Evolutionary conservation across 2,329 filamentous ascomycete genomes (phyloP).

Genomic region (Ramularia endophylla): DNA sequence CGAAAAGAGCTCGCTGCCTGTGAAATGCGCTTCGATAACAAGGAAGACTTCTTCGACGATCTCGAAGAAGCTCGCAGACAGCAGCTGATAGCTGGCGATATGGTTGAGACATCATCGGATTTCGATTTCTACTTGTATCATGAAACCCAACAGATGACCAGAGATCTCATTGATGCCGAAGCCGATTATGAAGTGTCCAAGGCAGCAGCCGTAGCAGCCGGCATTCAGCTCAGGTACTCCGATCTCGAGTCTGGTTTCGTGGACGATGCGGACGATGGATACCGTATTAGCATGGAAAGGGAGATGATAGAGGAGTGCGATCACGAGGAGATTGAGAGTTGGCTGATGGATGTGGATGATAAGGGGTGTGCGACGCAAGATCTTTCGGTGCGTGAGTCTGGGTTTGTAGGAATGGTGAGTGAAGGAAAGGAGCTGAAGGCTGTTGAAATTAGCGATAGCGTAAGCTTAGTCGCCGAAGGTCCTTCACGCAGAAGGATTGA

Average conservation of each 20-base stretch:
- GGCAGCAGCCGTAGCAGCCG: constrained; percentile 6
- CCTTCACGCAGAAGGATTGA: constrained; percentile 14
- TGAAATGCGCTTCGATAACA: too few relatives aligned
- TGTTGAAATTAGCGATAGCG: constrained; percentile 18
- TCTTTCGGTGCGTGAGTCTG: background rate
- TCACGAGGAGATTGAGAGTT: background rate
- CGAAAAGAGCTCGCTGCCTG: too few relatives aligned
- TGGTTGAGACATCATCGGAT: too few relatives aligned
- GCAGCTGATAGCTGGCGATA: too few relatives aligned
- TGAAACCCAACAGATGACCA: constrained; percentile 11
- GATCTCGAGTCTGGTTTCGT: constrained; percentile 13
- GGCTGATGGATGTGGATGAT: constrained; percentile 6
- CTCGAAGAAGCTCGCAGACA: too few relatives aligned
- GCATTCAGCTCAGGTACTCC: constrained; percentile 4
- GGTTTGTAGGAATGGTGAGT: constrained; percentile 1
- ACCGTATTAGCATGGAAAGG: constrained; percentile 7
- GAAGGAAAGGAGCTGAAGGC: constrained; percentile 1
- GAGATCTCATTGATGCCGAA: constrained; percentile 16
- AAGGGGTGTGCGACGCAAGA: background rate
- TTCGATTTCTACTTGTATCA: background rate
- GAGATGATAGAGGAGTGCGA: constrained; percentile 5
- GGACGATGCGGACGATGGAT: constrained; percentile 16
- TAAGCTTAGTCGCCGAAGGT: constrained; percentile 18
- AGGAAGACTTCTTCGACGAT: too few relatives aligned
- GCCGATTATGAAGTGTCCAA: constrained; percentile 10